A percentile compares a stretch with the other conserved stretches of the same genome.
Conservation (phyloP, 2,329 filamentous ascomycete genomes). For the Emydomyces testavorans region DNA sequence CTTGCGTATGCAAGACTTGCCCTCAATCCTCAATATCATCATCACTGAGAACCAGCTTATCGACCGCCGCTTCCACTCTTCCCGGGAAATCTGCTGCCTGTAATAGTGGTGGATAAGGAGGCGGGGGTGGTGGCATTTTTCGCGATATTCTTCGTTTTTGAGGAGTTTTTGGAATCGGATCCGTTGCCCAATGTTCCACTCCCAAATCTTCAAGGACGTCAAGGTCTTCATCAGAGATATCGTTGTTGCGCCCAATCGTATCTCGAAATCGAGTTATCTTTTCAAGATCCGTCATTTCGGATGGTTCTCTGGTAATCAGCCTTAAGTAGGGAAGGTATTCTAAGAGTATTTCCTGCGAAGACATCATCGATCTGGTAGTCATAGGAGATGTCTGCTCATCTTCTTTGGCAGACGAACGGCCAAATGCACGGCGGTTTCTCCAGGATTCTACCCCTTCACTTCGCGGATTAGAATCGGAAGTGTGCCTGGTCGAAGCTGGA, state of each 20-base stretch:
- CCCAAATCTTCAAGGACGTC: slow-evolving; percentile 25
- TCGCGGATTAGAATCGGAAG: slow-evolving; percentile 1
- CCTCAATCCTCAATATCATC: slow-evolving; percentile 65
- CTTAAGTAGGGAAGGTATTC: slow-evolving; percentile 80
- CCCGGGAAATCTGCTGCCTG: slow-evolving; percentile 21
- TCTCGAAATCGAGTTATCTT: slow-evolving; percentile 58
- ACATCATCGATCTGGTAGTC: slow-evolving; percentile 23
- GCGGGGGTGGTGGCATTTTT: slow-evolving; percentile 21
- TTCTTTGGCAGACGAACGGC: slow-evolving; percentile 1
- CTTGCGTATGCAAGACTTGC: no score
- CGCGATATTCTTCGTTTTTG: slow-evolving; percentile 7
- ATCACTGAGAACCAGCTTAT: slow-evolving; percentile 63
- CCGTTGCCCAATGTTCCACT: slow-evolving; percentile 26
- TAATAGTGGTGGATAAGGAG: slow-evolving; percentile 18
- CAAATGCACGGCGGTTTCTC: slow-evolving; percentile 17
- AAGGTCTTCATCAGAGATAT: slow-evolving; percentile 33
- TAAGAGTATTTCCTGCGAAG: slow-evolving; percentile 44
- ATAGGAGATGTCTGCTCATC: not conserved
- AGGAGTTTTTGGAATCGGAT: slow-evolving; percentile 4
- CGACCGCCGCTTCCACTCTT: slow-evolving; percentile 39
- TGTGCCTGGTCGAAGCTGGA: slow-evolving; percentile 16
- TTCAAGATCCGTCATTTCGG: slow-evolving; percentile 48
- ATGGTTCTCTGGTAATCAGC: slow-evolving; percentile 42
- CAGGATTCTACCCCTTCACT: slow-evolving; percentile 29
- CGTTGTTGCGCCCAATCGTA: slow-evolving; percentile 38